Base-by-base conservation (phyloP, 768 basidiomycete genomes). In the Kondoa subrosea region DNA sequence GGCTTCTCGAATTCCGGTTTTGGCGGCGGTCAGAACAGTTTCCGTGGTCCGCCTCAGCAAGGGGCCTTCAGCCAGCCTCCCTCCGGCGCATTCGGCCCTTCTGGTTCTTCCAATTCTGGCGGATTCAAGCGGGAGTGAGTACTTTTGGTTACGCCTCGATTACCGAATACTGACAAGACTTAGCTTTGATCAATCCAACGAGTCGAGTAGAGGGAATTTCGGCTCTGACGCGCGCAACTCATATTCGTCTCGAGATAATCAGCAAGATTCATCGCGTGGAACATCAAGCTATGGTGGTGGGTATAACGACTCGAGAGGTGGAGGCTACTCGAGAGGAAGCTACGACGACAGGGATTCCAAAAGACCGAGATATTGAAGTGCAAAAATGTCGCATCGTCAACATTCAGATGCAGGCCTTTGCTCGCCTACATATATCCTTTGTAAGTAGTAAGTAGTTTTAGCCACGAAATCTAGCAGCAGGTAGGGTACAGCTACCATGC, bases 301-400 rank as follows among this genome's bases (percentile, higher is more conserved):
- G 3, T 34, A 33, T 60, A 69, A 50, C 16, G 25, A 17, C 34
- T 14, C 50, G 61, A 12, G 68, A 64, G 63, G 34, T 16, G 66
- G 30, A 21, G 14, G 31, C 26, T 17, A 25, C 14, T 31, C 3
- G 16, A n/a, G 14, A 69, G 68, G 59, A 17, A 58, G 67, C 8
- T 34, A 33, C 21, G 67, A 60, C 66, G 68, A 67, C 57, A 62
- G 68, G 26, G 68, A 69, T 57, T 17, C 68, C 27, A 69, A 69
- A 34, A 68, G 68, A 26, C 26, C 56, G 14, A 58, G 68, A 29
- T 69, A 69, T 21, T 50, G 21, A 21, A 50, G 21, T 21, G 21
- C 21, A 8, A 50, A 8, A 21, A 8, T 8, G 21, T 50, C 40
- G 21, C 21, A 21, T 50, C 21, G 40, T 50, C 12, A n/a, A n/a